Percentiles rank a stretch among this genome's conserved stretches.
phyloP scores from a whole-genome alignment of 2,329 filamentous ascomycete genomes.

The Leptographium galeiforme region DNA sequence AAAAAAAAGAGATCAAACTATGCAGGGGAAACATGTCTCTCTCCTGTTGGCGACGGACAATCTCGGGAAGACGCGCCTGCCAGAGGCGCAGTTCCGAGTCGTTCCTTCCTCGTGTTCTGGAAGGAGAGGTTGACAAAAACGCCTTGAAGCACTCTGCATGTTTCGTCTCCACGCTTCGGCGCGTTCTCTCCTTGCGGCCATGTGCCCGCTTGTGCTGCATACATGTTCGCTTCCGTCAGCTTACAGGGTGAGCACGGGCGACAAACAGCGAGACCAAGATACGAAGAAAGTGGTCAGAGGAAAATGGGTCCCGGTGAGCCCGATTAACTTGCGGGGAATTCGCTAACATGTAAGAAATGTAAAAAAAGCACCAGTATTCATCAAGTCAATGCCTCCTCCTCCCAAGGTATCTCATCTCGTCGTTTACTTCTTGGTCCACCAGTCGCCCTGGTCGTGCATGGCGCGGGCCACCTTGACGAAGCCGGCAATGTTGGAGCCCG shows the following conservation, averaged over 20 bases:
- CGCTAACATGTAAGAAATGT: background rate
- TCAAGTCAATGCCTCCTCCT: background rate
- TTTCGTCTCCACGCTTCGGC: too few species aligned
- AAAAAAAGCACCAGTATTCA: background rate
- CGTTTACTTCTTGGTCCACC: conserved; percentile 41
- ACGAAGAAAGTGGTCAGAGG: background rate
- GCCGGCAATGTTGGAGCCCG: conserved; percentile 92
- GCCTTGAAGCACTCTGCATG: too few species aligned
- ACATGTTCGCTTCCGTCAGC: too few species aligned
- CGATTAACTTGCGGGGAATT: background rate
- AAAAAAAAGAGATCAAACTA: background rate
- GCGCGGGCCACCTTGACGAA: conserved; percentile 92
- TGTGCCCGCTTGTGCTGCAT: too few species aligned
- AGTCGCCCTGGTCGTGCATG: conserved; percentile 95
- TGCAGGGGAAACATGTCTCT: too few species aligned
- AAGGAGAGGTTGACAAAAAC: too few species aligned
- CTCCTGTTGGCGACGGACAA: background rate
- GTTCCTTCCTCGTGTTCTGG: background rate
- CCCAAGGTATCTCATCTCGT: background rate
- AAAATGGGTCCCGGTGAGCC: background rate
- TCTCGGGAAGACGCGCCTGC: background rate
- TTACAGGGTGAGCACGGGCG: too few species aligned
- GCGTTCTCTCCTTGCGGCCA: too few species aligned
- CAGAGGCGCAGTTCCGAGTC: background rate
- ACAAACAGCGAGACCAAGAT: too few species aligned